These are phyloP conservation scores for Exophiala xenobiotica DNA, from an alignment of 2,329 filamentous ascomycete species.

Conservation along the genomic window DNA sequence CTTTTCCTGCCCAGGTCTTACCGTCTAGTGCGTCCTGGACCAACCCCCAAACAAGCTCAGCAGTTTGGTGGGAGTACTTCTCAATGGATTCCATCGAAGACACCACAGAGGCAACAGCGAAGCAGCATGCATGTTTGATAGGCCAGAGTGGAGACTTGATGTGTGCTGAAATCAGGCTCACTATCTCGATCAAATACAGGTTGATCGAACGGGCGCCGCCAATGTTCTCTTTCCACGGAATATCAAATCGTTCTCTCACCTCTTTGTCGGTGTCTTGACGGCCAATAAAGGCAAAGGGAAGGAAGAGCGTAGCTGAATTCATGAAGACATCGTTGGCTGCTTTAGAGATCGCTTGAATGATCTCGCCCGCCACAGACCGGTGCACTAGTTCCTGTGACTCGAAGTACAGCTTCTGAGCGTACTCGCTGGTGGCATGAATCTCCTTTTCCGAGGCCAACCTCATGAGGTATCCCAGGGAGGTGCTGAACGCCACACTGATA, in stretches of 20 bases:
- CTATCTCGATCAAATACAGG: constrained; percentile 82
- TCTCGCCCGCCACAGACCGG: constrained; percentile 75
- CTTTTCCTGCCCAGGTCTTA: constrained; percentile 92
- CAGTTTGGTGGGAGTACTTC: constrained; percentile 58
- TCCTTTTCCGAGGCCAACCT: constrained; percentile 61
- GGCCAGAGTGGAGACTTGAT: constrained; percentile 83
- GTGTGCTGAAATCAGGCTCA: constrained; percentile 63
- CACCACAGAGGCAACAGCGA: constrained; percentile 73
- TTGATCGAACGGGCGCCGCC: constrained; percentile 78
- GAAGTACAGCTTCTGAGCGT: constrained; percentile 72
- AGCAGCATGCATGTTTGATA: constrained; percentile 82
- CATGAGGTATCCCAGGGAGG: constrained; percentile 80
- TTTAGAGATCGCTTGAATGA: constrained; percentile 79
- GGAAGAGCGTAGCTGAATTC: constrained; percentile 67
- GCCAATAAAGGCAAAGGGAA: constrained; percentile 86
- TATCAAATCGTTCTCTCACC: constrained; percentile 73
- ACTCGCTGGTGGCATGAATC: constrained; percentile 54
- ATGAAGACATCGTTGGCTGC: constrained; percentile 86
- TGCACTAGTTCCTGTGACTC: constrained; percentile 72
- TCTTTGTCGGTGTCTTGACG: constrained; percentile 82
- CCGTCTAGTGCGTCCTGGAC: constrained; percentile 78
- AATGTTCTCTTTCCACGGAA: constrained; percentile 88
- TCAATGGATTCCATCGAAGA: constrained; percentile 55
- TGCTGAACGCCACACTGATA: constrained; percentile 84
- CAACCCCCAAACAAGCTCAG: constrained; percentile 73